These are phyloP conservation scores for Coprinopsis marcescibilis DNA, from an alignment of 768 basidiomycete genomes.

Conservation along the genomic window DNA sequence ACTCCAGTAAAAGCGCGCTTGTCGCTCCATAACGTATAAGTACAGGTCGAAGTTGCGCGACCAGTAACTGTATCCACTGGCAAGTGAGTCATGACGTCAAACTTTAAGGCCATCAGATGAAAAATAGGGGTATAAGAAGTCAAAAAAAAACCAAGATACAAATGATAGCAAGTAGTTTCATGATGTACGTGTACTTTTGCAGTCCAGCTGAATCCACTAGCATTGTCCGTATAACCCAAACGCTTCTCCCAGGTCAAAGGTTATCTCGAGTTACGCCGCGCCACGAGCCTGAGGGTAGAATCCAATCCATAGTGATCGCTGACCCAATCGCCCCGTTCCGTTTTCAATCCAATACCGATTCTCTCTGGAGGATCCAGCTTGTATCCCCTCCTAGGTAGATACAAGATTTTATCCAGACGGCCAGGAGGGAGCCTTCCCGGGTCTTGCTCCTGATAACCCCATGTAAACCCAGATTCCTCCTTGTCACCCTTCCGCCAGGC, in stretches of 20 bases:
- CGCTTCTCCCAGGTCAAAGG: not conserved
- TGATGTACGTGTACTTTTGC: too few relatives aligned
- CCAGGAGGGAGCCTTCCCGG: conserved; percentile 38
- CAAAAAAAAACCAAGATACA: too few relatives aligned
- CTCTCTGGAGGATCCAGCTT: conserved; percentile 47
- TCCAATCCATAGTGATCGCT: conserved; percentile 67
- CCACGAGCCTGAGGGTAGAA: conserved; percentile 31
- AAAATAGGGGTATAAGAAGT: too few relatives aligned
- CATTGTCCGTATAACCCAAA: too few relatives aligned
- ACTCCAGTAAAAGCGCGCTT: too few relatives aligned
- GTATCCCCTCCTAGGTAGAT: conserved; percentile 41
- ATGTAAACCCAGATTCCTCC: conserved; percentile 49
- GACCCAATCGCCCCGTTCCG: conserved; percentile 36
- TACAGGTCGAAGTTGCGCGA: too few relatives aligned
- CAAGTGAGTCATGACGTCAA: too few relatives aligned
- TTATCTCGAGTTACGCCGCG: conserved; percentile 8
- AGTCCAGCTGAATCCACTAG: too few relatives aligned
- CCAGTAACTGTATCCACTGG: too few relatives aligned
- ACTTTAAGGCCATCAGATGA: too few relatives aligned
- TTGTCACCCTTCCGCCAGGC: conserved; percentile 47
- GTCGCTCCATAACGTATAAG: too few relatives aligned
- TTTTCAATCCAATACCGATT: conserved; percentile 53
- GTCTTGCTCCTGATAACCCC: conserved; percentile 58
- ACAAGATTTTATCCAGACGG: conserved; percentile 65
- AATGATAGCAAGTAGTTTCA: too few relatives aligned